These are phyloP conservation scores for Gastrolobium villosum DNA, from an alignment of 306 rosid genomes.

Conservation along the genomic window DNA sequence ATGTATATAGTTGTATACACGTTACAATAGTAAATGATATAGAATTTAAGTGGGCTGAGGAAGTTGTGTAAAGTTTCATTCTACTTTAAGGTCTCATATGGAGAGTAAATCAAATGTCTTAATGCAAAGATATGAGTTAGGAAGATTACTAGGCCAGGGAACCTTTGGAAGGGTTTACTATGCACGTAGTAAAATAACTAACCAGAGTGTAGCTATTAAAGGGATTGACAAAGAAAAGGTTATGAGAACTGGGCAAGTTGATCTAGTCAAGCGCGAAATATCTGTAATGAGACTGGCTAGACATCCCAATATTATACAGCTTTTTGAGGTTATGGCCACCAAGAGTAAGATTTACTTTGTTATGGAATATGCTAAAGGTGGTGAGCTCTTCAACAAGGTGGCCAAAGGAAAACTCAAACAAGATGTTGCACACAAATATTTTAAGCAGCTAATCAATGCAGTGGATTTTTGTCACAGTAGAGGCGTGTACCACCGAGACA, in stretches of 20 bases:
- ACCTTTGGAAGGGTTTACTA: slow-evolving; percentile 87
- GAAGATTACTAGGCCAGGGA: slow-evolving; percentile 87
- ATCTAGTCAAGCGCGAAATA: slow-evolving; percentile 80
- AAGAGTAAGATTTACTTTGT: slow-evolving; percentile 88
- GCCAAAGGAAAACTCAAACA: slow-evolving; percentile 84
- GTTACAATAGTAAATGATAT: slow-evolving; percentile 36
- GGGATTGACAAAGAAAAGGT: slow-evolving; percentile 79
- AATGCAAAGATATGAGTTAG: slow-evolving; percentile 77
- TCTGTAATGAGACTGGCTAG: slow-evolving; percentile 78
- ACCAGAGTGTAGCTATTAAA: slow-evolving; percentile 87
- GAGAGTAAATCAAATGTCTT: slow-evolving; percentile 64
- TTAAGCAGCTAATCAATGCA: slow-evolving; percentile 78
- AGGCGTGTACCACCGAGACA: slow-evolving; percentile 92
- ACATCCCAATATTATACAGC: slow-evolving; percentile 82
- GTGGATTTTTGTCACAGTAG: slow-evolving; percentile 91
- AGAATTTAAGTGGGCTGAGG: slow-evolving; percentile 40
- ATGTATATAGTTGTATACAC: slow-evolving; percentile 45
- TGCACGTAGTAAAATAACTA: slow-evolving; percentile 69
- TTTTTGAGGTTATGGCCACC: slow-evolving; percentile 92
- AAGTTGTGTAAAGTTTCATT: slow-evolving; percentile 32
- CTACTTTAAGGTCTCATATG: slow-evolving; percentile 57
- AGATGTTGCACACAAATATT: slow-evolving; percentile 74
- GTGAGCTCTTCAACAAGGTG: slow-evolving; percentile 87
- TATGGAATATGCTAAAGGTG: slow-evolving; percentile 90
- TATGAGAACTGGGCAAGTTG: slow-evolving; percentile 62